Evolutionary conservation across 495 filamentous ascomycete species (phyloP), one percentile per base, ranked within the genome.

Genomic region (Aspergillus hancockii): DNA sequence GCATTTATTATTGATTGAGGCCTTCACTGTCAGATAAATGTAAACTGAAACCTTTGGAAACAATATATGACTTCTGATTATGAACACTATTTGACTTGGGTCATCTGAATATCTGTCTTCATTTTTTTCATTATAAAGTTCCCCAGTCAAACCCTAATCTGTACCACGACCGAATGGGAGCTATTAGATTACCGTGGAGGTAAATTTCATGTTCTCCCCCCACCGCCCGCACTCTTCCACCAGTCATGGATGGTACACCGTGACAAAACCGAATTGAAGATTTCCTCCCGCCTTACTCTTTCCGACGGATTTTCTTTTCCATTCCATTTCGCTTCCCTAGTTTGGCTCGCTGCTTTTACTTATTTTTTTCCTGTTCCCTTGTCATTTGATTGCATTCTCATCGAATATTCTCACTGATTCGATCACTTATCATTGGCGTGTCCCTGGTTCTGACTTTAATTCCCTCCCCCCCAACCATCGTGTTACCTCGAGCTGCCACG

Each of bases 401-500:
- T 18, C 38, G 13, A 12, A 38, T 31, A 18, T 12, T 38, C 10
- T 25, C 45, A 31, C 58, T 13, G 23, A 49, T 18, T 43, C 31
- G 54, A 41, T 32, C 41, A 19, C 1, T 52, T 47, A 12, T 45
- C 30, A 40, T 55, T 43, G 34, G 34, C 21, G 36, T 40, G 52
- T 43, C 25, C 25, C 52, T 55, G 19, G 16, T 6, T 6, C 4
- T 45, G 9, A 18, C n/a, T n/a, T n/a, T n/a, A 46, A 19, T 13
- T 36, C 30, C 41, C 52, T 47, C 31, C 36, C 56, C 51, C 18
- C 54, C 60, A 56, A 43, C 55, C 60, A 61, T 47, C 57, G 63
- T 70, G 63, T 65, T 73, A 63, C 69, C 71, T 64, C 66, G 77
- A 80, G 77, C 77, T 80, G 77, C 75, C 74, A 74, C 75, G 63